phyloP scores from a whole-genome alignment of 495 filamentous ascomycete species.

The Lindgomyces ingoldianus region DNA sequence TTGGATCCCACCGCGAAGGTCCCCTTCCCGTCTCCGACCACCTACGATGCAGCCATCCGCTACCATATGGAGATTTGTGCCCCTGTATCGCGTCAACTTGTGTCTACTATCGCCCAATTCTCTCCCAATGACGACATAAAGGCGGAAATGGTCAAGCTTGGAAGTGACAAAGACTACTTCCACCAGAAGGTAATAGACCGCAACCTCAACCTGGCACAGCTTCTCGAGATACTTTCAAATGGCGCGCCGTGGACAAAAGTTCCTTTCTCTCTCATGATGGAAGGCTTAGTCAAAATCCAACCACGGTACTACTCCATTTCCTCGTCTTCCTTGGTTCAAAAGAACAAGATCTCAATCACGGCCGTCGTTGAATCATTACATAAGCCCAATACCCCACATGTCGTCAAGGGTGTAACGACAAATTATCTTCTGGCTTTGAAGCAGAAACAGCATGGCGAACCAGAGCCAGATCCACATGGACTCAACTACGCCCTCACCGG shows the following conservation, averaged over 20 bases:
- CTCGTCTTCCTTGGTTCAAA: constrained; percentile 90
- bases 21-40: constrained; percentile 95
- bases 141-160: constrained; percentile 82
- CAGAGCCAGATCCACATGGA: constrained; percentile 80
- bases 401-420: constrained; percentile 92
- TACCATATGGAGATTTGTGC: constrained; percentile 98
- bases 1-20: constrained; percentile 96
- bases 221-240: constrained; percentile 70
- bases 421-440: constrained; percentile 97
- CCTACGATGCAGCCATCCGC: constrained; percentile 87
- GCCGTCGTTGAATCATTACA: constrained; percentile 86
- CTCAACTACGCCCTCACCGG: constrained; percentile 86
- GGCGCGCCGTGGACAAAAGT: constrained; percentile 75
- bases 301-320: constrained; percentile 99
- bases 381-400: constrained; percentile 73
- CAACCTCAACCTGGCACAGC: constrained; percentile 87
- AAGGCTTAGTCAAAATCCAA: constrained; percentile 91
- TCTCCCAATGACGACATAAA: constrained; percentile 82
- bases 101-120: constrained; percentile 83
- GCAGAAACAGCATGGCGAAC: constrained; percentile 92
- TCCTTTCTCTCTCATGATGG: constrained; percentile 93
- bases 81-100: constrained; percentile 93
- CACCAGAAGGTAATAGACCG: constrained; percentile 79
- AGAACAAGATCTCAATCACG: constrained; percentile 90
- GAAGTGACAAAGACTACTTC: constrained; percentile 95